Evolutionary conservation across 805 yeast genomes (phyloP).

Genomic region (Saturnispora ahearnii): DNA sequence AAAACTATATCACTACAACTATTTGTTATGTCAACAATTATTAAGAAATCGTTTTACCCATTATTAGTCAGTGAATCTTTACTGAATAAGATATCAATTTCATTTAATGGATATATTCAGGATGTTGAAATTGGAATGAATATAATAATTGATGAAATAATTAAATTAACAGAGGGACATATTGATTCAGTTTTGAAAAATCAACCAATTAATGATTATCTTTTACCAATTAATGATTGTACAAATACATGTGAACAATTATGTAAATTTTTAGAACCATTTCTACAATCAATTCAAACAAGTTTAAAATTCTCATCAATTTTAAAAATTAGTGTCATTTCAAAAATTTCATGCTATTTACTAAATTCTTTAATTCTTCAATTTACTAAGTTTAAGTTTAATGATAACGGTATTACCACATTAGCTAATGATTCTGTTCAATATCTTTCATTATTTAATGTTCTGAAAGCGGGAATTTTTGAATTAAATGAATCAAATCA

Average conservation of each 20-base stretch:
- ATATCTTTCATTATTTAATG: conserved; percentile 40
- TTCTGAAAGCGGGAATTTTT: conserved; percentile 8
- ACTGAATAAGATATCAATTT: conserved; percentile 13
- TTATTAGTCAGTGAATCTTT: conserved; percentile 34
- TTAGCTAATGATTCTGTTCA: conserved; percentile 76
- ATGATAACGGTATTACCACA: conserved; percentile 73
- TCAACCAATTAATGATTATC: conserved; percentile 59
- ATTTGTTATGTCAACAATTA: conserved; percentile 58
- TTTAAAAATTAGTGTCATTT: conserved; percentile 18
- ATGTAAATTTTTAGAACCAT: conserved; percentile 34
- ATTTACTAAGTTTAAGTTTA: conserved; percentile 65
- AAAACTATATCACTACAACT: conserved; percentile 28
- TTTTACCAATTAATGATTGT: conserved; percentile 38
- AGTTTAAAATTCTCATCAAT: conserved; percentile 17
- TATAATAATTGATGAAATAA: conserved; percentile 49
- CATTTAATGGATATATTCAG: conserved; percentile 22
- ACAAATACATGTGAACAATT: conserved; percentile 65
- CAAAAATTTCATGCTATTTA: conserved; percentile 17
- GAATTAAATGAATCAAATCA: background rate
- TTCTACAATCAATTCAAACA: conserved; percentile 35
- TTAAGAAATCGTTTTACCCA: conserved; percentile 68
- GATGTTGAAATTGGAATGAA: conserved; percentile 53
- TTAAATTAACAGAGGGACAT: conserved; percentile 43
- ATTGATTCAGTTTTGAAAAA: conserved; percentile 43
- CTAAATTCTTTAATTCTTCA: conserved; percentile 58